These are phyloP conservation scores for Colletotrichum sp. DNA, from an alignment of 2,329 filamentous ascomycete species.

Conservation along the genomic window DNA sequence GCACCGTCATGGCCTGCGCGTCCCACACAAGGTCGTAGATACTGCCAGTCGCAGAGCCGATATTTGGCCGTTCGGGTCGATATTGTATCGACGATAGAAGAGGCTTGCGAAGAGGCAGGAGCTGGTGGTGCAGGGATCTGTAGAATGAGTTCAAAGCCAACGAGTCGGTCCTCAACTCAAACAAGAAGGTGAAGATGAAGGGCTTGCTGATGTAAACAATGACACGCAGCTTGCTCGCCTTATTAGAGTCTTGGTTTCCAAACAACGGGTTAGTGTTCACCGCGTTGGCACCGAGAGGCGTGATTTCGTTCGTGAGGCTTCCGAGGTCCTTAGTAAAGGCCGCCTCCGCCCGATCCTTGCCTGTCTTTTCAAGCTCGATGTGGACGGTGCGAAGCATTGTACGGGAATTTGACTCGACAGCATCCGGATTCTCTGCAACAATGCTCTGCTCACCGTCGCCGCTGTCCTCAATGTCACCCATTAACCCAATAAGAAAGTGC, in stretches of 20 bases:
- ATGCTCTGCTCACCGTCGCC: conserved; percentile 32
- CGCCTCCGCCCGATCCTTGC: conserved; percentile 43
- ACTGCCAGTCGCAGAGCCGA: conserved; percentile 37
- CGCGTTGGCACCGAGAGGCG: conserved; percentile 15
- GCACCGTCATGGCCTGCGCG: conserved; percentile 57
- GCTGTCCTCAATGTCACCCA: conserved; percentile 64
- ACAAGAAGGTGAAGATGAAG: conserved; percentile 80
- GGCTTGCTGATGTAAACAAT: conserved; percentile 77
- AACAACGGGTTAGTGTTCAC: conserved; percentile 30
- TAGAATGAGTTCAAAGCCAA: conserved; percentile 62
- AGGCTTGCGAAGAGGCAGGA: conserved; percentile 62
- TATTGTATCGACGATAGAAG: conserved; percentile 62
- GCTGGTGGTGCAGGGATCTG: conserved; percentile 64
- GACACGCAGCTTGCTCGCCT: conserved; percentile 65
- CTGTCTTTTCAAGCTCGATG: conserved; percentile 62
- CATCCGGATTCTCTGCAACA: conserved; percentile 33
- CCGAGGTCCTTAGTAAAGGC: conserved; percentile 50
- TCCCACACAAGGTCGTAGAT: conserved; percentile 72
- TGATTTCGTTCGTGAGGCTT: conserved; percentile 11
- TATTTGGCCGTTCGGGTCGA: conserved; percentile 54
- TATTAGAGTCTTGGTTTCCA: conserved; percentile 57
- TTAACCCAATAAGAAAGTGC: conserved; percentile 71
- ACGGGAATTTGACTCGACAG: conserved; percentile 52
- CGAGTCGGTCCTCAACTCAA: conserved; percentile 64
- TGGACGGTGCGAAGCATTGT: conserved; percentile 70